These are phyloP conservation scores for Scalesia atractyloides DNA, from an alignment of 129 eudicot genomes.

Conservation along the genomic window DNA sequence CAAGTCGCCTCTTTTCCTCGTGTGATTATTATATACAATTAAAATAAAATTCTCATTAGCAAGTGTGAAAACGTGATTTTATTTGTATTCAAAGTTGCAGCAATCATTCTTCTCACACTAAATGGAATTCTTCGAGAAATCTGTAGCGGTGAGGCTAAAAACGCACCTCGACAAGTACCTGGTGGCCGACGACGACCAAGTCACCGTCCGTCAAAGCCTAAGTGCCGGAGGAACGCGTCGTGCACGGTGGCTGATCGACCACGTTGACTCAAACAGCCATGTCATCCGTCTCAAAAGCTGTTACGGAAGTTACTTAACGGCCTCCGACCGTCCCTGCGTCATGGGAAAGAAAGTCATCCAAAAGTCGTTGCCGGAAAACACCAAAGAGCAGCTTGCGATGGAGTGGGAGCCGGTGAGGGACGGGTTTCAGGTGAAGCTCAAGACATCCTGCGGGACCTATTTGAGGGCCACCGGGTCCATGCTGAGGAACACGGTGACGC, in stretches of 20 bases:
- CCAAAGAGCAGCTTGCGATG: slow-evolving; percentile 38
- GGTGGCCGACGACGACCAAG: slow-evolving; percentile 66
- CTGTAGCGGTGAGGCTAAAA: slow-evolving; percentile 56
- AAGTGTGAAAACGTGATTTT: background rate
- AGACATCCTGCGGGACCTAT: slow-evolving; percentile 51
- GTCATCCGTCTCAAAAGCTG: slow-evolving; percentile 68
- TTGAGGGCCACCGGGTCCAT: slow-evolving; percentile 72
- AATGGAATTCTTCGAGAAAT: slow-evolving; percentile 68
- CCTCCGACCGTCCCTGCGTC: slow-evolving; percentile 62
- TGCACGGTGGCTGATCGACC: slow-evolving; percentile 78
- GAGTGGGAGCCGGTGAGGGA: slow-evolving; percentile 87
- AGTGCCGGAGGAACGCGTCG: slow-evolving; percentile 43
- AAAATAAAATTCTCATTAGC: background rate
- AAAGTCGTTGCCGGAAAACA: slow-evolving; percentile 35
- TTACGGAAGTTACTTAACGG: slow-evolving; percentile 69
- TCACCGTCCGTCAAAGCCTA: slow-evolving; percentile 66
- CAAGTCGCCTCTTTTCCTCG: slow-evolving; percentile 38
- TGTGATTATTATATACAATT: background rate
- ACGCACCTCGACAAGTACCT: slow-evolving; percentile 69
- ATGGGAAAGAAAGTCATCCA: slow-evolving; percentile 76
- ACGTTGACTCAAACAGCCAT: slow-evolving; percentile 48
- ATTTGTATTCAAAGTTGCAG: background rate
- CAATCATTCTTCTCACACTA: background rate
- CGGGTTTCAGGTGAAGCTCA: slow-evolving; percentile 73
- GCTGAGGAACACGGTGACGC: slow-evolving; percentile 80